A percentile compares a stretch with the other conserved stretches of the same genome.
These are phyloP conservation scores for Knufia petricola DNA, from an alignment of 2,329 filamentous ascomycete genomes.

Conservation along the genomic window DNA sequence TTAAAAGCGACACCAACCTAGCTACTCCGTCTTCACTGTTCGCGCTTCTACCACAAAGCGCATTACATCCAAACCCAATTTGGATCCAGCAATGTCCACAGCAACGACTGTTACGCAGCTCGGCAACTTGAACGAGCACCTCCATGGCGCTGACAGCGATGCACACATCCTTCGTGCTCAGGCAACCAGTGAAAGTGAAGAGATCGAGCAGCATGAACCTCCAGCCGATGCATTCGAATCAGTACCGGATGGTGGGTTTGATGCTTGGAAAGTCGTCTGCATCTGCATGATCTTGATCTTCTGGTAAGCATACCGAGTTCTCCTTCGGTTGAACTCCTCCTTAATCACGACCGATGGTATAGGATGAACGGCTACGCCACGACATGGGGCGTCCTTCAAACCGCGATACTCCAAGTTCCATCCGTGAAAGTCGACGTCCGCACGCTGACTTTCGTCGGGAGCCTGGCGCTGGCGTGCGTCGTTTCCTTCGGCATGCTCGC, in stretches of 20 bases:
- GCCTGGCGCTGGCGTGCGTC: slow-evolving; percentile 42
- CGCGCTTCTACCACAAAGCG: too few relatives aligned
- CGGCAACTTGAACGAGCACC: neutral
- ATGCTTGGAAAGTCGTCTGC: slow-evolving; percentile 45
- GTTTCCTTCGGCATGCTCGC: slow-evolving; percentile 45
- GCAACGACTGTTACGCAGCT: neutral
- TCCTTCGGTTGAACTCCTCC: too few relatives aligned
- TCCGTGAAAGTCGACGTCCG: slow-evolving; percentile 36
- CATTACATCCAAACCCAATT: too few relatives aligned
- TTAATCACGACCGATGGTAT: too few relatives aligned
- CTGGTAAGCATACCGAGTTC: too few relatives aligned
- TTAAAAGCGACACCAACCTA: too few relatives aligned
- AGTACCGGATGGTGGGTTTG: slow-evolving; percentile 47
- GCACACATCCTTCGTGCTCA: neutral
- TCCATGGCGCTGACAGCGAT: neutral
- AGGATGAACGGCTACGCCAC: slow-evolving; percentile 48
- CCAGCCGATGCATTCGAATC: slow-evolving; percentile 13
- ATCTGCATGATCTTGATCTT: slow-evolving; percentile 44
- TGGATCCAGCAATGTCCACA: neutral
- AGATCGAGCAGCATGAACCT: neutral
- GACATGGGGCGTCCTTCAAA: slow-evolving; percentile 53
- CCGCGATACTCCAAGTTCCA: slow-evolving; percentile 40
- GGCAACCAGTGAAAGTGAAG: neutral
- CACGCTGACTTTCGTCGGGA: slow-evolving; percentile 51
- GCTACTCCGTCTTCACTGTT: too few relatives aligned